A percentile compares a stretch with the other conserved stretches of the same genome.
phyloP scores from a whole-genome alignment of 257 asterid species.

The Solanum pennellii region DNA sequence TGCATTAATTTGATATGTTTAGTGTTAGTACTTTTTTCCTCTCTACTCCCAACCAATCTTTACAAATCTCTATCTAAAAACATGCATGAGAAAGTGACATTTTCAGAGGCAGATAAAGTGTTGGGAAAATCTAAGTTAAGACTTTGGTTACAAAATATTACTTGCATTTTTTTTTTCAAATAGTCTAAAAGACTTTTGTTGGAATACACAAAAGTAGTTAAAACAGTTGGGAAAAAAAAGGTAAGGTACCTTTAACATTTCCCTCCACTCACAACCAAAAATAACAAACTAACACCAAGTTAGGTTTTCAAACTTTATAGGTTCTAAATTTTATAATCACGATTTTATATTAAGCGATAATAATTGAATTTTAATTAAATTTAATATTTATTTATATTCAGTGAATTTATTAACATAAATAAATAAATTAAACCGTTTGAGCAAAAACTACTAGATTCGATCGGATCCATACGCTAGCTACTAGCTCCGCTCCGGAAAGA shows the following conservation, averaged over 20 bases:
- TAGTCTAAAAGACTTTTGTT: background rate
- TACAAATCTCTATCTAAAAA: background rate
- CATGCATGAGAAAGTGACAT: background rate
- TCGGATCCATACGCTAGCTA: too few species aligned
- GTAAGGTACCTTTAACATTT: background rate
- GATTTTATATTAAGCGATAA: too few species aligned
- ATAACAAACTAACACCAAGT: too few species aligned
- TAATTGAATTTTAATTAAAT: too few species aligned
- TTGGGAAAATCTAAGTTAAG: constrained; percentile 11
- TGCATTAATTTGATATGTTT: constrained; percentile 8
- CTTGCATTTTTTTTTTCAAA: background rate
- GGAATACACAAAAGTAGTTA: constrained; percentile 24
- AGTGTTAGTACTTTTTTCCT: background rate
- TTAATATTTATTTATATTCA: too few species aligned
- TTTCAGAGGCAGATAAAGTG: constrained; percentile 1
- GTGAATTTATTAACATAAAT: too few species aligned
- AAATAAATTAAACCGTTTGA: too few species aligned
- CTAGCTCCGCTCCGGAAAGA: background rate
- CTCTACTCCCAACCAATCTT: background rate
- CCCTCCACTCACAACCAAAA: background rate
- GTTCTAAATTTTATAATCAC: too few species aligned
- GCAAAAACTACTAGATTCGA: too few species aligned
- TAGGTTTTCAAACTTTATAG: background rate
- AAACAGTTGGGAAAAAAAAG: constrained; percentile 21
- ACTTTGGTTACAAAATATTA: background rate